Evolutionary conservation across 352 stramenopile genomes (phyloP).

Genomic region (Achlya hypogyna): DNA sequence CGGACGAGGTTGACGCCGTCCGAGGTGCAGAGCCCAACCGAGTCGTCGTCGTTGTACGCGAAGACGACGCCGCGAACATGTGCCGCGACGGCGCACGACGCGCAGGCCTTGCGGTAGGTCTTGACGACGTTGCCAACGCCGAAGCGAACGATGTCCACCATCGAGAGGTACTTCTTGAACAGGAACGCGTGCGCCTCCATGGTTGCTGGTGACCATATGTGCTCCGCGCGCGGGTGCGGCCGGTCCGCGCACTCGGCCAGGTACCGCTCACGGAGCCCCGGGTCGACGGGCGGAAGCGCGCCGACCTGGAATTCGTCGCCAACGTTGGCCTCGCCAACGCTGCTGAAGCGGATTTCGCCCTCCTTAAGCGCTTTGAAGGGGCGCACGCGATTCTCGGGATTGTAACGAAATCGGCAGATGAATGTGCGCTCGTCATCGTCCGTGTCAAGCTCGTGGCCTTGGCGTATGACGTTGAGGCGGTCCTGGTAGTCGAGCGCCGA

Average conservation of each 20-base stretch:
- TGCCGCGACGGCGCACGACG: constrained; percentile 24
- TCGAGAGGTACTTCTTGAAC: constrained; percentile 45
- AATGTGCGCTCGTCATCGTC: constrained; percentile 49
- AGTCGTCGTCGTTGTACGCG: constrained; percentile 32
- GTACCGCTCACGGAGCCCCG: background rate
- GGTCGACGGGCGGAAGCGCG: constrained; percentile 28
- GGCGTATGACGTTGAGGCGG: constrained; percentile 58
- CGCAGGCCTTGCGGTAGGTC: constrained; percentile 29
- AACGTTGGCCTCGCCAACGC: constrained; percentile 57
- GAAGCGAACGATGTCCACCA: constrained; percentile 51
- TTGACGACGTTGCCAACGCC: constrained; percentile 66
- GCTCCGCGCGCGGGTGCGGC: constrained; percentile 25
- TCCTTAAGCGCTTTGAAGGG: constrained; percentile 57
- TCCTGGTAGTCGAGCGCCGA: constrained; percentile 60
- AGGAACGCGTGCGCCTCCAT: constrained; percentile 31
- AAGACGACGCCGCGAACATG: constrained; percentile 61
- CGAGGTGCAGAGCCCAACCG: constrained; percentile 46
- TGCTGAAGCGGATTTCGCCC: constrained; percentile 55
- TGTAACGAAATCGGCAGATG: constrained; percentile 78
- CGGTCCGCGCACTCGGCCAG: constrained; percentile 2
- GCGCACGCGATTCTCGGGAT: constrained; percentile 49
- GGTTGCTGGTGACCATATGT: constrained; percentile 64
- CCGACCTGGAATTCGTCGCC: constrained; percentile 47
- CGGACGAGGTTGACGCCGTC: constrained; percentile 34
- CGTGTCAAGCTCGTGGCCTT: constrained; percentile 43